Percentiles rank a stretch among this genome's conserved stretches.
phyloP scores from a whole-genome alignment of 306 rosid genomes.

The Ziziphus jujuba region DNA sequence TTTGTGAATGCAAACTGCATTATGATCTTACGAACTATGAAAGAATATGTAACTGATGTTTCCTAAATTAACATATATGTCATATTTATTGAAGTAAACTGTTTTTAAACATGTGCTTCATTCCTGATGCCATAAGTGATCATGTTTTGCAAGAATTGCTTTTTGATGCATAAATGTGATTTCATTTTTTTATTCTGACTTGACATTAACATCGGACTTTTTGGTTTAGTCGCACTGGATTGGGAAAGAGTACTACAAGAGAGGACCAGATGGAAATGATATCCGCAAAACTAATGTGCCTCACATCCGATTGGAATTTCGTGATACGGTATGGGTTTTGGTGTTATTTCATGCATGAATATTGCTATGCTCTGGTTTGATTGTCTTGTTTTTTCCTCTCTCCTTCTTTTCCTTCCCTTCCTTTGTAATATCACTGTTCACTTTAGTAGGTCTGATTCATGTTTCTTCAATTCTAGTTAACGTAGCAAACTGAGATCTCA shows the following conservation, averaged over 20 bases:
- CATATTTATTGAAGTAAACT: neutral
- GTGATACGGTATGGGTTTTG: slow-evolving; percentile 63
- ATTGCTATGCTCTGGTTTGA: neutral
- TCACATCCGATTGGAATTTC: slow-evolving; percentile 92
- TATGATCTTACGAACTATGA: neutral
- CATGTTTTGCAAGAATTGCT: neutral
- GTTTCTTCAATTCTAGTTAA: too few species aligned
- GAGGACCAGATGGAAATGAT: slow-evolving; percentile 95
- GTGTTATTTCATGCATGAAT: neutral
- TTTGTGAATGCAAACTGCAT: too few species aligned
- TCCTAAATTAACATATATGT: neutral
- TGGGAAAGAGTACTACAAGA: slow-evolving; percentile 79
- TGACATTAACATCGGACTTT: slow-evolving; percentile 15
- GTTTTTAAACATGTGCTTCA: neutral
- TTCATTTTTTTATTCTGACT: neutral
- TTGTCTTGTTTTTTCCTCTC: neutral
- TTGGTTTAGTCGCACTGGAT: slow-evolving; percentile 87
- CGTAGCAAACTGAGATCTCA: too few species aligned
- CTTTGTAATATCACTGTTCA: neutral
- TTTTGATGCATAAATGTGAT: neutral
- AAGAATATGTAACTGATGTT: neutral
- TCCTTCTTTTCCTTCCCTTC: too few species aligned
- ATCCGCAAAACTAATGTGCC: slow-evolving; percentile 94
- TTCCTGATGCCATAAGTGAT: neutral
- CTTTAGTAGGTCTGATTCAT: neutral